Base-by-base conservation (phyloP, 2,329 filamentous ascomycete species). In the Colletotrichum eremochloae region DNA sequence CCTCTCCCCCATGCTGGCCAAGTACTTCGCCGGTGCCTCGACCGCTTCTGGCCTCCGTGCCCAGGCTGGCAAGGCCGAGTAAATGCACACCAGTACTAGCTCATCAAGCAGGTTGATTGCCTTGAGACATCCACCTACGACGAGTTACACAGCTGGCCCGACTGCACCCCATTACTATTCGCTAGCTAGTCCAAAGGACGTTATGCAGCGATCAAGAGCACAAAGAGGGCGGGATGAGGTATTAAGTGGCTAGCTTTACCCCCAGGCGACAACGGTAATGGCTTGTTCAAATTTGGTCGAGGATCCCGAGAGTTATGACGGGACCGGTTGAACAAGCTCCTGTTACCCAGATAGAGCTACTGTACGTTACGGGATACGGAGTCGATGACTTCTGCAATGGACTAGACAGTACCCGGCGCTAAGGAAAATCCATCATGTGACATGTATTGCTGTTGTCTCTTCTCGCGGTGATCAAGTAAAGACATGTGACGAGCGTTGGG, bases 41-140 rank as follows among this genome's bases (percentile, higher is more conserved):
- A 94, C 95, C 79, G 93, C 95, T 78, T 90, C 94, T 82, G 94
- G 94, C 86, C 93, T 98, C 80, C 94, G 94, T 78, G 92, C 94
- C 79, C 94, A 96, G 89, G 94, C 92, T 82, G 94, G 92, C 86
- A 94, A 92, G 85, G 84, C 86, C 78, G 90, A 92, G 83, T 92
- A 91, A 87, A 79, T 40, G 60, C 60, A 62, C 56, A n/a, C 31
- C 15, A 48, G 60, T 55, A 55, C 61, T 56, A 55, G 55, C 70
- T 72, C 70, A 64, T 56, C 36, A 50, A 65, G 29, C 24, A 70
- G 70, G 70, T 72, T 38, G 71, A 66, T 73, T 73, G 56, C 67
- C 71, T 63, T 73, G 56, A 66, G 63, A 71, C 56, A 71, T 67
- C 63, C 38, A 48, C 71, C 68, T 72, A 63, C 62, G 36, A 66